Evolutionary conservation across 371 early-diverging fungal genomes (phyloP).

Genomic region (Funneliformis caledonium): DNA sequence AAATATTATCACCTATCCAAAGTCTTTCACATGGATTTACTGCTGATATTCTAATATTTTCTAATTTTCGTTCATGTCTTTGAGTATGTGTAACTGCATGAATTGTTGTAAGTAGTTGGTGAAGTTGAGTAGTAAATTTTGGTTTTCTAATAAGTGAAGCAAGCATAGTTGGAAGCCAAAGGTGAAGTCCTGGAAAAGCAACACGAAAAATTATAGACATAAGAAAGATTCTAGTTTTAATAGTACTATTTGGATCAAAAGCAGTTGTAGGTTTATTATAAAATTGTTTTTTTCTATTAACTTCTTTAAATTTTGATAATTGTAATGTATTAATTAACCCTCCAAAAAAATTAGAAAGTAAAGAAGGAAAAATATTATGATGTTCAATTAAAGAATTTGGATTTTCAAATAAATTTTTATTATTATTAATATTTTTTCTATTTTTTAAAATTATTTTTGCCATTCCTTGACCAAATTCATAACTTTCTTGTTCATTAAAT

Average conservation of each 20-base stretch:
- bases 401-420: neutral
- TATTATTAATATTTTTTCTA: neutral
- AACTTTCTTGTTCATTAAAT: neutral
- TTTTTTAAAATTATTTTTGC: neutral
- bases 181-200: neutral
- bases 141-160: neutral
- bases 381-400: constrained; percentile 8
- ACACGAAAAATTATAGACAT: neutral
- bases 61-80: neutral
- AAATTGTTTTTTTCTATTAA: neutral
- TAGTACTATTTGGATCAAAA: neutral
- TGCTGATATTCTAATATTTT: too few species aligned
- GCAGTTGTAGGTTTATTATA: neutral
- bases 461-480: neutral
- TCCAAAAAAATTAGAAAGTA: neutral
- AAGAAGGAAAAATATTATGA: neutral
- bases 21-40: too few species aligned
- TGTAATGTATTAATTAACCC: neutral
- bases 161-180: constrained; percentile 7
- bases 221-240: neutral
- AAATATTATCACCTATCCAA: too few species aligned
- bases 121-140: neutral
- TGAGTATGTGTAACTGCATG: constrained; percentile 11
- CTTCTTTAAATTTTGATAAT: neutral
- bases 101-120: neutral